Evolutionary conservation across 768 basidiomycete species (phyloP).

Genomic region (Boletus rubescentipes): DNA sequence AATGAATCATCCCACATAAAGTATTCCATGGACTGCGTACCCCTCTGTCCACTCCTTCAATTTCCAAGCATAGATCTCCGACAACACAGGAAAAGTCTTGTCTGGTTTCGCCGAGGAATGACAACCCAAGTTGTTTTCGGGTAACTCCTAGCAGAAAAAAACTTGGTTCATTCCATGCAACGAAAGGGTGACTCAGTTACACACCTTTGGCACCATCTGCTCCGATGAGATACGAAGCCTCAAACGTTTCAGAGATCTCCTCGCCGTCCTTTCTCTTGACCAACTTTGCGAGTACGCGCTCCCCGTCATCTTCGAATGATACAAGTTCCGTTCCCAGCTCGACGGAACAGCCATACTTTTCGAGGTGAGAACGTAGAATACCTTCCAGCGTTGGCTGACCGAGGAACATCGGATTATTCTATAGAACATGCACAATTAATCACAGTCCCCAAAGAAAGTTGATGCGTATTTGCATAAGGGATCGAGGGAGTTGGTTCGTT

Average conservation of each 20-base stretch:
- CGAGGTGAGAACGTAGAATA: conserved; percentile 17
- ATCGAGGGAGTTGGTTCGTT: conserved; percentile 24
- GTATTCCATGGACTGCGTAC: conserved; percentile 9
- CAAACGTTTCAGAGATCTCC: conserved; percentile 28
- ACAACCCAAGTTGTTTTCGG: conserved; percentile 40
- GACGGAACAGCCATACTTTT: conserved; percentile 28
- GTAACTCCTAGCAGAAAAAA: conserved; percentile 27
- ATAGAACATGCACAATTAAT: background rate
- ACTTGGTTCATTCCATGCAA: background rate
- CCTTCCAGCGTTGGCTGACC: conserved; percentile 35
- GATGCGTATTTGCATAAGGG: conserved; percentile 23
- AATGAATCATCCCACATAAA: background rate
- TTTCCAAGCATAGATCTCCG: conserved; percentile 37
- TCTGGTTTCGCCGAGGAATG: conserved; percentile 42
- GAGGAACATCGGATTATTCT: conserved; percentile 15
- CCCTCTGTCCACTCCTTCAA: conserved; percentile 28
- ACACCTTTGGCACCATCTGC: conserved; percentile 40
- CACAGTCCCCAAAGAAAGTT: background rate
- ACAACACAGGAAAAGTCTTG: conserved; percentile 26
- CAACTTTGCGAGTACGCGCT: conserved; percentile 38
- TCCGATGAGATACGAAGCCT: conserved; percentile 38
- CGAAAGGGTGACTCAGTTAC: background rate
- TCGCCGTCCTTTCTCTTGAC: conserved; percentile 25
- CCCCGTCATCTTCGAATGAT: conserved; percentile 41
- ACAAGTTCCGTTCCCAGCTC: conserved; percentile 47